Evolutionary conservation across 805 yeast species (phyloP).

Genomic region (Candida takata): DNA sequence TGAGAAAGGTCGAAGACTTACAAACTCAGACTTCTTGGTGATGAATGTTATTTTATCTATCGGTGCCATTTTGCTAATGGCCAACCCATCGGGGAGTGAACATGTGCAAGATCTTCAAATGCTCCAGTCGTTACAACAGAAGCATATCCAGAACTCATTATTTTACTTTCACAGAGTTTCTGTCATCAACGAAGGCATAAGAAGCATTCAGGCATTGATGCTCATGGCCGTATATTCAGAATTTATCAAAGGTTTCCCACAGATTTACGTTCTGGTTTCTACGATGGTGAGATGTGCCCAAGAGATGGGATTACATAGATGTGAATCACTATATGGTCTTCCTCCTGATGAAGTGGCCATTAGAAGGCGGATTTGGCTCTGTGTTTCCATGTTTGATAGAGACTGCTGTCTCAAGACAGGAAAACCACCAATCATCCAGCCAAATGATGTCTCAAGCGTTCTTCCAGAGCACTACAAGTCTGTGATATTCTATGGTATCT

Average conservation of each 20-base stretch:
- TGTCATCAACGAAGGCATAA: constrained; percentile 43
- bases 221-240: constrained; percentile 35
- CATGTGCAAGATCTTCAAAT: background rate
- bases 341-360: constrained; percentile 29
- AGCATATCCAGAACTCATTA: constrained; percentile 34
- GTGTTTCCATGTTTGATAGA: constrained; percentile 40
- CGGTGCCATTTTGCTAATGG: constrained; percentile 9
- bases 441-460: constrained; percentile 27
- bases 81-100: background rate
- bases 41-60: constrained; percentile 26
- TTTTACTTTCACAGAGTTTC: constrained; percentile 47
- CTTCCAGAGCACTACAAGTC: constrained; percentile 7
- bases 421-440: constrained; percentile 39
- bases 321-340: constrained; percentile 35
- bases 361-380: constrained; percentile 42
- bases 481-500: constrained; percentile 4
- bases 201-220: constrained; percentile 45
- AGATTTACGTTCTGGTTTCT: constrained; percentile 34
- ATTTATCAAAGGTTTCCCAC: constrained; percentile 32
- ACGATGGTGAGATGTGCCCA: constrained; percentile 47
- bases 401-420: constrained; percentile 40
- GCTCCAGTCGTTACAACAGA: constrained; percentile 23
- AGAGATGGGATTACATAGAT: constrained; percentile 50
- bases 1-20: constrained; percentile 4
- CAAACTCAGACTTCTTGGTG: constrained; percentile 27